Conservation (phyloP, 2,329 filamentous ascomycete genomes). For the Ilyonectria robusta region DNA sequence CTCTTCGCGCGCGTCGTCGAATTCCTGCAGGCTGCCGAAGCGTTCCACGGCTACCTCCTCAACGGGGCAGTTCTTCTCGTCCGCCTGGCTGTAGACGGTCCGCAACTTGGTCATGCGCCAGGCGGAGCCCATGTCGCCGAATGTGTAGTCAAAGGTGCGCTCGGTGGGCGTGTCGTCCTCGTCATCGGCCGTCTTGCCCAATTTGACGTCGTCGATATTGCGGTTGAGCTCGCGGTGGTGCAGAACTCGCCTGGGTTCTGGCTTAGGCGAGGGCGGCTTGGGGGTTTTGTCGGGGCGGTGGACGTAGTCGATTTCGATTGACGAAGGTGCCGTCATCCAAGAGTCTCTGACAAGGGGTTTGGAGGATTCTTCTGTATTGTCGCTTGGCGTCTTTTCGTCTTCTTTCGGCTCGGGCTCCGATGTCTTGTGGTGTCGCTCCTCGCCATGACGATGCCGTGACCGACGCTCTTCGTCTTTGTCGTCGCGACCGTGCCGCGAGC, state of each 20-base stretch:
- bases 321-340: slow-evolving; percentile 94
- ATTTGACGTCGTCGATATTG: slow-evolving; percentile 70
- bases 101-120: slow-evolving; percentile 98
- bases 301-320: slow-evolving; percentile 87
- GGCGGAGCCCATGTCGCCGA: slow-evolving; percentile 90
- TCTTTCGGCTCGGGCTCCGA: slow-evolving; percentile 66
- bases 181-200: slow-evolving; percentile 57
- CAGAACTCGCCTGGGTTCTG: slow-evolving; percentile 78
- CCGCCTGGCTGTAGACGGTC: slow-evolving; percentile 83
- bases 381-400: slow-evolving; percentile 58
- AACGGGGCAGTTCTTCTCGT: slow-evolving; percentile 78
- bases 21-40: slow-evolving; percentile 85
- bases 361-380: slow-evolving; percentile 44
- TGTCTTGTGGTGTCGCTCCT: slow-evolving; percentile 54
- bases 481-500: slow-evolving; percentile 66
- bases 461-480: slow-evolving; percentile 61
- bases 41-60: slow-evolving; percentile 89
- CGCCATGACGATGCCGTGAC: slow-evolving; percentile 52
- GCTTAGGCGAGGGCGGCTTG: slow-evolving; percentile 65
- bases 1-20: slow-evolving; percentile 94
- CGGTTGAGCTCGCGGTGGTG: slow-evolving; percentile 87
- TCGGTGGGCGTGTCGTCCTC: slow-evolving; percentile 63
- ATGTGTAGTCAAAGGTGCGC: slow-evolving; percentile 77
- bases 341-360: slow-evolving; percentile 77
- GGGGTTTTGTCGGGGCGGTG: slow-evolving; percentile 70